Base-by-base conservation (phyloP, 306 rosid genomes). In the Betula pendula region DNA sequence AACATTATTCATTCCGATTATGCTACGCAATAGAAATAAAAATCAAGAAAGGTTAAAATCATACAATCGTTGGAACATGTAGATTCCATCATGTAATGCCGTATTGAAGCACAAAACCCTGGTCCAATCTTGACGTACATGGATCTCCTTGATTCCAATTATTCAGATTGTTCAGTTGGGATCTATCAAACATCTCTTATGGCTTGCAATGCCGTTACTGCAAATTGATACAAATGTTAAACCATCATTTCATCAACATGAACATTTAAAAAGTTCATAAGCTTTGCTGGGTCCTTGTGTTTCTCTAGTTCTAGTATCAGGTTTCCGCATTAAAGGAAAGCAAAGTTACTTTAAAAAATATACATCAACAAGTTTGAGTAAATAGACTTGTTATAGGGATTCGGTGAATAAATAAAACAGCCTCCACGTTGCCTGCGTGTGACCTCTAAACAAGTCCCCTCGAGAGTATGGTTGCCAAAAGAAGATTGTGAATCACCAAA, bases 61-160 rank as follows among this genome's bases (percentile, higher is more conserved):
- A 60, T 93, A 96, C 99, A 96, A 70, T 88, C 86, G 85, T 76
- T 48, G n/a, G n/a, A 85, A 96, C 94, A 72, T 96, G 99, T 25
- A 84, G 91, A 88, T 81, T 79, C 89, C 92, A 85, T 91, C 97
- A 2, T 25, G 67, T 20, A 71, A 43, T 76, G 93, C 44, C 14
- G 3, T 44, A 66, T 87, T 87, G 90, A 29, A 78, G 91, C 99
- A 96, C 50, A 81, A 9, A 80, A 96, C 90, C 53, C 99, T 90
- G 20, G 81, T 93, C 99, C 98, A 96, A 13, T 25, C n/a, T 80
- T 40, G 89, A 75, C 8, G 84, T 76, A 77, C 99, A 96, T 8
- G 99, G 98, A 75, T 96, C 98, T 68, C 92, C 97, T 8, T 13
- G 42, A 63, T 85, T 68, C 99, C 99, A 96, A 59, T 81, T 88